A percentile compares a stretch with the other conserved stretches of the same genome.
Conservation (phyloP, 2,329 filamentous ascomycete species). For the Lithohypha guttulata region DNA sequence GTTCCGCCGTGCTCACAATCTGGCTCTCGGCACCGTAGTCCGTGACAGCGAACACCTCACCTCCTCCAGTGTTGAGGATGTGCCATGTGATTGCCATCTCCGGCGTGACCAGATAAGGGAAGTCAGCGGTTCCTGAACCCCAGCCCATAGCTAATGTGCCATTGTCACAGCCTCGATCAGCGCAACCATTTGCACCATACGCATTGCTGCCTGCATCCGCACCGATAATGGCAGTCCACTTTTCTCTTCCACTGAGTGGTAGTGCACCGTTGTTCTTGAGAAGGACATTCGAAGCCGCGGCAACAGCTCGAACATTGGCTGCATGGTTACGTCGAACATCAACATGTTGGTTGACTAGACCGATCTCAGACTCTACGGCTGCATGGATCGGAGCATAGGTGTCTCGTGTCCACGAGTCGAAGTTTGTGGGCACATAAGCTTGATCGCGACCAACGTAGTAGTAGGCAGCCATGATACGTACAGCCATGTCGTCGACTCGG, state of each 20-base stretch:
- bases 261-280: conserved; percentile 73
- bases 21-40: conserved; percentile 47
- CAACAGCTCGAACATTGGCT: conserved; percentile 61
- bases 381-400: conserved; percentile 61
- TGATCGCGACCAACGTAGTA: conserved; percentile 48
- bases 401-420: conserved; percentile 70
- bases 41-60: conserved; percentile 50
- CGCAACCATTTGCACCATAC: conserved; percentile 67
- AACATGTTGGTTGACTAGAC: conserved; percentile 61
- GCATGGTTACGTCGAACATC: conserved; percentile 72
- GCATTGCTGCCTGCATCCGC: conserved; percentile 69
- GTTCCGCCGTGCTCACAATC: conserved; percentile 40
- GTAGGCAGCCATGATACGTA: conserved; percentile 61
- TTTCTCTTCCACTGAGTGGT: conserved; percentile 64
- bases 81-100: conserved; percentile 55
- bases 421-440: conserved; percentile 55
- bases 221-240: conserved; percentile 66
- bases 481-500: conserved; percentile 83
- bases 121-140: conserved; percentile 48
- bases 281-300: conserved; percentile 70
- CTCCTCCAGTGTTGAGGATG: conserved; percentile 52
- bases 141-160: conserved; percentile 55
- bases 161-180: conserved; percentile 52
- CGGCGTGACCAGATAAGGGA: conserved; percentile 53
- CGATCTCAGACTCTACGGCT: conserved; percentile 26